Percentiles rank a stretch among this genome's conserved stretches.
These are phyloP conservation scores for Kokia cookei DNA, from an alignment of 441 rosid species.

Conservation along the genomic window DNA sequence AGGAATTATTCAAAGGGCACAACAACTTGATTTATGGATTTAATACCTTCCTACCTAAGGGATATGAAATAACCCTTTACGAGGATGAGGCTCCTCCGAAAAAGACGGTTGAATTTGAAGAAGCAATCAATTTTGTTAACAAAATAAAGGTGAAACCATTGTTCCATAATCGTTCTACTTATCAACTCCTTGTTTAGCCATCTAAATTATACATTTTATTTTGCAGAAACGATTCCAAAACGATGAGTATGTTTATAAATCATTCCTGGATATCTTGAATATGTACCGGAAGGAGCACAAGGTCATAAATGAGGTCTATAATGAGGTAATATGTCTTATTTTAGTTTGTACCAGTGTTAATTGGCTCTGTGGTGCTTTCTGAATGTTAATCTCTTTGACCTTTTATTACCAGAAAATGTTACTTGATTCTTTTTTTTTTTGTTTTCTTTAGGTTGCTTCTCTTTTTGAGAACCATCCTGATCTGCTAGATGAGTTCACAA, in stretches of 20 bases:
- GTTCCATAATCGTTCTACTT: conserved; percentile 9
- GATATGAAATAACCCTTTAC: conserved; percentile 85
- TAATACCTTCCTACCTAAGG: conserved; percentile 94
- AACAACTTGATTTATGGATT: conserved; percentile 87
- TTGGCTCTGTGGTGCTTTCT: not conserved
- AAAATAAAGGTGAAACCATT: conserved; percentile 70
- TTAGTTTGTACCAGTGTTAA: not conserved
- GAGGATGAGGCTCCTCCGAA: conserved; percentile 74
- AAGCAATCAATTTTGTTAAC: conserved; percentile 92
- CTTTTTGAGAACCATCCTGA: conserved; percentile 88
- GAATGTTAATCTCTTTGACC: not conserved
- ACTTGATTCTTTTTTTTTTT: not conserved
- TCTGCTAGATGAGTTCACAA: conserved; percentile 87
- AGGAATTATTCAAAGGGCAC: conserved; percentile 91
- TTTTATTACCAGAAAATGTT: not conserved
- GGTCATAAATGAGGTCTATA: conserved; percentile 89
- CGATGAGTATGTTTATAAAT: conserved; percentile 83
- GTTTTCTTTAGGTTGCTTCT: conserved; percentile 53
- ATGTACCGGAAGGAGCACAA: conserved; percentile 91
- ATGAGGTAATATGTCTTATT: conserved; percentile 53
- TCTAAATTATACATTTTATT: conserved; percentile 15
- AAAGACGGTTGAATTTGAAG: conserved; percentile 88
- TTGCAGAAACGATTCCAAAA: conserved; percentile 87
- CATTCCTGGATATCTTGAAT: conserved; percentile 85
- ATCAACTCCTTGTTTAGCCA: not conserved